A percentile compares a stretch with the other conserved stretches of the same genome.
Evolutionary conservation across 2,329 filamentous ascomycete species (phyloP).

Genomic region (Neofusicoccum ribis): DNA sequence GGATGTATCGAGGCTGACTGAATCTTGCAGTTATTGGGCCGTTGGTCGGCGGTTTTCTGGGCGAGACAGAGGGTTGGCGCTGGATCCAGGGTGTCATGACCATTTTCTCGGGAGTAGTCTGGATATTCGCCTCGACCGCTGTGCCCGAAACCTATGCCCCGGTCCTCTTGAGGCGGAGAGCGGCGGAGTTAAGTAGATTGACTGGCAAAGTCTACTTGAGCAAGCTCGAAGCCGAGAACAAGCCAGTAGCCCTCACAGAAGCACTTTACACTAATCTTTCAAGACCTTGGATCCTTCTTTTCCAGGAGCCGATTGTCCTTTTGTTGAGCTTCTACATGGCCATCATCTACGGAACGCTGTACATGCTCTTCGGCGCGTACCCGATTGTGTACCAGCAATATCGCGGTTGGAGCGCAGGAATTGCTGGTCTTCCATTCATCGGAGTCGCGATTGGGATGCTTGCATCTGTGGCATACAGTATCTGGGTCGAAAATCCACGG

Average conservation of each 20-base stretch:
- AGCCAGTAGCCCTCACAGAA: conserved; percentile 44
- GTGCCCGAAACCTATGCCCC: conserved; percentile 49
- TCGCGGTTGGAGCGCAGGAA: conserved; percentile 38
- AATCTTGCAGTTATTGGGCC: conserved; percentile 50
- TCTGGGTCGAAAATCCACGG: conserved; percentile 35
- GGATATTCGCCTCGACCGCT: conserved; percentile 34
- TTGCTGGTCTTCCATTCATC: conserved; percentile 56
- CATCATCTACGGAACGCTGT: conserved; percentile 55
- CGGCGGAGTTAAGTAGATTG: conserved; percentile 48
- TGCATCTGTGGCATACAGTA: conserved; percentile 54
- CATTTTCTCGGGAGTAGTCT: conserved; percentile 35
- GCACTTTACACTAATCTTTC: conserved; percentile 59
- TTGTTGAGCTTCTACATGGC: conserved; percentile 67
- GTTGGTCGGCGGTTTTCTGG: conserved; percentile 40
- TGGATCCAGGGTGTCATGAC: conserved; percentile 42
- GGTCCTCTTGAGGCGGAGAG: conserved; percentile 53
- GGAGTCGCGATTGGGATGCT: conserved; percentile 69
- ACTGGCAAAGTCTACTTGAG: conserved; percentile 54
- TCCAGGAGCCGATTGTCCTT: conserved; percentile 69
- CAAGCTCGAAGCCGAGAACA: conserved; percentile 40
- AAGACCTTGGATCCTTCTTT: conserved; percentile 68
- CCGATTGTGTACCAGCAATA: conserved; percentile 62
- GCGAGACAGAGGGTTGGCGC: conserved; percentile 35
- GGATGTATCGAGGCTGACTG: conserved; percentile 51
- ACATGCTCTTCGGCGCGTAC: conserved; percentile 52